Percentiles rank a stretch among this genome's conserved stretches.
phyloP scores from a whole-genome alignment of 2,329 filamentous ascomycete genomes.

The Aspergillus felis region DNA sequence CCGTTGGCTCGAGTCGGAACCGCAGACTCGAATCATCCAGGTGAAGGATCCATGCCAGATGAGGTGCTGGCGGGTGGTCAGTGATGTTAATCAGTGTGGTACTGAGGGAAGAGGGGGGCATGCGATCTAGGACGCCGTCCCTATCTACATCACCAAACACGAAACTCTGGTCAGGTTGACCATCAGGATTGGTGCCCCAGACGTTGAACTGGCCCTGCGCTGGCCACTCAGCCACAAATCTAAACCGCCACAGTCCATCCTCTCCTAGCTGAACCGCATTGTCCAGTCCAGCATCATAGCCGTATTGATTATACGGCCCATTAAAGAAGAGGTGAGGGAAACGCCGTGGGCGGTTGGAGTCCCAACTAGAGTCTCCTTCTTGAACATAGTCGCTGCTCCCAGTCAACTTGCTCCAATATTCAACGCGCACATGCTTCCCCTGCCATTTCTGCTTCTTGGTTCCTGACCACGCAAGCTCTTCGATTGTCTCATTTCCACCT shows the following conservation, averaged over 20 bases:
- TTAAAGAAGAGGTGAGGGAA: conserved; percentile 63
- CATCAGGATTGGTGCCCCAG: conserved; percentile 64
- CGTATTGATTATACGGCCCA: conserved; percentile 61
- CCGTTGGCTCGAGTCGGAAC: conserved; percentile 52
- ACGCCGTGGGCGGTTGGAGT: conserved; percentile 42
- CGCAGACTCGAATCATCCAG: conserved; percentile 53
- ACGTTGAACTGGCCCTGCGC: conserved; percentile 60
- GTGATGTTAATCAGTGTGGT: conserved; percentile 58
- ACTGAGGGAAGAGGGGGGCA: conserved; percentile 57
- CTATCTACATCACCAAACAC: conserved; percentile 60
- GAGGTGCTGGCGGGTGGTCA: conserved; percentile 50
- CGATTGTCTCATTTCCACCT: conserved; percentile 49
- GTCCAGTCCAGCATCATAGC: conserved; percentile 57
- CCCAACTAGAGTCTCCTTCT: conserved; percentile 52
- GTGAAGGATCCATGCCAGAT: conserved; percentile 53
- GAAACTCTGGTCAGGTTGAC: conserved; percentile 56
- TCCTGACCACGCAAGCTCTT: conserved; percentile 54
- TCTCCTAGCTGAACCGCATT: conserved; percentile 50
- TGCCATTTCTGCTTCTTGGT: conserved; percentile 56
- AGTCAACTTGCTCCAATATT: conserved; percentile 59
- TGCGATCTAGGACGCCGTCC: conserved; percentile 58
- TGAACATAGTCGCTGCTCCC: conserved; percentile 60
- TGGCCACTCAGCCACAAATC: conserved; percentile 63
- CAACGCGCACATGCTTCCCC: conserved; percentile 59
- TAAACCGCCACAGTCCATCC: conserved; percentile 54